Base-by-base conservation (phyloP, 371 early-diverging fungal genomes). In the Thermomucor indicae-seudaticae region DNA sequence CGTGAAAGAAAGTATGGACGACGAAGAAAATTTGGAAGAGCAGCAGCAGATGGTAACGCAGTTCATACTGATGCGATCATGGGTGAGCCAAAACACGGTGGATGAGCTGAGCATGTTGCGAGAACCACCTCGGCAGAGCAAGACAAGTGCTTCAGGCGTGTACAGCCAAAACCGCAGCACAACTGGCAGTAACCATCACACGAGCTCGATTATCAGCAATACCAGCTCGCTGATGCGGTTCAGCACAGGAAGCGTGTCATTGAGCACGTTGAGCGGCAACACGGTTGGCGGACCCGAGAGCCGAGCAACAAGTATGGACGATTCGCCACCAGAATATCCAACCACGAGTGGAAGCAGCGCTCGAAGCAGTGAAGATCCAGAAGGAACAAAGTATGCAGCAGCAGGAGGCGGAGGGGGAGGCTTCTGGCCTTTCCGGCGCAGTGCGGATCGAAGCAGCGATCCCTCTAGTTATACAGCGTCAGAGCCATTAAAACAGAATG, bases 91-190 rank as follows among this genome's bases (percentile, higher is more conserved):
- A 61, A 75, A 78, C 39, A 84, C 80, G 37, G 78, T 85, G 22
- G 88, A 88, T 60, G 84, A 83, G 50, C 48, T 88, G 40, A 81
- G 81, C 40, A 60, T 72, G 41, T 42, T 68, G 22, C 74, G 88
- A 4, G 88, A 87, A 50, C 88, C 88, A 6, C 67, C 76, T 17
- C 90, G 58, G 91, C 57, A 57, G 31, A 54, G 49, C 12, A 22
- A 24, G 29, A 35, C 34, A 12, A 37, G 40, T 2, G 19, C 43
- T 11, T 28, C 29, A 32, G 31, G 47, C 35, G 35, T 20, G 22
- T 25, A 48, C 37, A 23, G 24, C 34, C 43, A 43, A 20, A 47
- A 52, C 43, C 47, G 53, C 16, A 52, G 56, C 22, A 47, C 51
- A 11, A 52, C 43, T n/a, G 53, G 53, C 42, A 61, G 53, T 35